Conservation (phyloP, 495 filamentous ascomycete species). For the Cairneyella variabilis region DNA sequence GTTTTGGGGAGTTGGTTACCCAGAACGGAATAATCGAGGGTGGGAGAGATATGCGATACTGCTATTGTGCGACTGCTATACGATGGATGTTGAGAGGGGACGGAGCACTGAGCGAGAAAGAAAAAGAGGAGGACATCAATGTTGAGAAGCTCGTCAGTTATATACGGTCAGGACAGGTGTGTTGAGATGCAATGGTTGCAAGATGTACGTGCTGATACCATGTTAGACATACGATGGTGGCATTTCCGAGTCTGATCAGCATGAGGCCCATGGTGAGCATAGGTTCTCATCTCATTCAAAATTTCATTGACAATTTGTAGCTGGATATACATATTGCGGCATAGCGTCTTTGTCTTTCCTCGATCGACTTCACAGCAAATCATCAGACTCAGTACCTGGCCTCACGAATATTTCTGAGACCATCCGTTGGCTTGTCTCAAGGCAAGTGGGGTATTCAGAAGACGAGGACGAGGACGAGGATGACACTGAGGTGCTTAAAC, state of each 20-base stretch:
- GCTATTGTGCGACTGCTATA: constrained; percentile 76
- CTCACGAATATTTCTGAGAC: constrained; percentile 31
- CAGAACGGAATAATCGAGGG: constrained; percentile 62
- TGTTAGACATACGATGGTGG: constrained; percentile 86
- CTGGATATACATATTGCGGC: constrained; percentile 85
- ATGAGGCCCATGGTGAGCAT: constrained; percentile 82
- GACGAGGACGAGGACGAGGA: constrained; percentile 42
- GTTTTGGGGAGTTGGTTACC: constrained; percentile 80
- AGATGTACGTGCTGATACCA: constrained; percentile 17
- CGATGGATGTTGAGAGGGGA: constrained; percentile 69
- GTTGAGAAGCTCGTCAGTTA: constrained; percentile 64
- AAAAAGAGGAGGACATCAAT: constrained; percentile 68
- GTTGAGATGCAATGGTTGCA: constrained; percentile 10
- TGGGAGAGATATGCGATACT: constrained; percentile 80
- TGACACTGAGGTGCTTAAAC: constrained; percentile 41
- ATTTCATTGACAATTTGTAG: constrained; percentile 38
- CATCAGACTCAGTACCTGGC: constrained; percentile 36
- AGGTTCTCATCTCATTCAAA: background rate
- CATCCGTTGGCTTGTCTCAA: constrained; percentile 62
- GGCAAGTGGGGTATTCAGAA: constrained; percentile 48
- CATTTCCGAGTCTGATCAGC: constrained; percentile 71
- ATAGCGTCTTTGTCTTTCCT: constrained; percentile 71
- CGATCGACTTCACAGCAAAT: constrained; percentile 39
- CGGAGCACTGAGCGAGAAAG: constrained; percentile 34
- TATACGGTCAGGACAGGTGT: constrained; percentile 66